A percentile compares a stretch with the other conserved stretches of the same genome.
Conservation (phyloP, 345 rosid genomes). For the Brassica cretica region DNA sequence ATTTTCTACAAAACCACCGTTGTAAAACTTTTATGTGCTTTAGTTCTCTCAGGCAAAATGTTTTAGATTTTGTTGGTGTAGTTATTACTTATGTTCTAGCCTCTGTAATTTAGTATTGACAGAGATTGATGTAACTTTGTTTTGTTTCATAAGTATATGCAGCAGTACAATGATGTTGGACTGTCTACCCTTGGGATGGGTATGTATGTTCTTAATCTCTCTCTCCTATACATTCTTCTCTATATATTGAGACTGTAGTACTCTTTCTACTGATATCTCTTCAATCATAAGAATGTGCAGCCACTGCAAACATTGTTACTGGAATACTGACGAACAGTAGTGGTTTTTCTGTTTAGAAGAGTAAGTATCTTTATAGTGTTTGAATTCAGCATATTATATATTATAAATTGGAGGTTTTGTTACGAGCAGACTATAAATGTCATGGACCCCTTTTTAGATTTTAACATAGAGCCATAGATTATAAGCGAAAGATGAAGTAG, state of each 20-base stretch:
- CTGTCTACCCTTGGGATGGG: conserved; percentile 96
- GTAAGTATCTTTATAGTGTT: conserved; percentile 42
- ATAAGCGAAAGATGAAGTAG: too few species aligned
- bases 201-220: conserved; percentile 35
- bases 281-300: conserved; percentile 44
- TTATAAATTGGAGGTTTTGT: neutral
- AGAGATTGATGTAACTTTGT: neutral
- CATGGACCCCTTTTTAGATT: neutral
- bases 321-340: conserved; percentile 68
- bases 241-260: neutral
- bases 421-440: neutral
- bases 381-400: neutral
- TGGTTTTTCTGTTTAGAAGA: conserved; percentile 48
- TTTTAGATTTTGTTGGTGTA: neutral
- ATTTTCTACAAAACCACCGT: neutral
- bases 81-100: neutral
- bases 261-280: neutral
- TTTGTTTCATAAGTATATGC: conserved; percentile 82
- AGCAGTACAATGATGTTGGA: conserved; percentile 80
- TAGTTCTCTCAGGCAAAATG: neutral
- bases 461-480: too few species aligned
- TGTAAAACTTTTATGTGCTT: neutral
- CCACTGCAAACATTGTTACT: conserved; percentile 74
- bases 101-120: neutral
- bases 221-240: neutral